Conservation (phyloP, 257 asterid species). For the Eustoma russellianum region DNA sequence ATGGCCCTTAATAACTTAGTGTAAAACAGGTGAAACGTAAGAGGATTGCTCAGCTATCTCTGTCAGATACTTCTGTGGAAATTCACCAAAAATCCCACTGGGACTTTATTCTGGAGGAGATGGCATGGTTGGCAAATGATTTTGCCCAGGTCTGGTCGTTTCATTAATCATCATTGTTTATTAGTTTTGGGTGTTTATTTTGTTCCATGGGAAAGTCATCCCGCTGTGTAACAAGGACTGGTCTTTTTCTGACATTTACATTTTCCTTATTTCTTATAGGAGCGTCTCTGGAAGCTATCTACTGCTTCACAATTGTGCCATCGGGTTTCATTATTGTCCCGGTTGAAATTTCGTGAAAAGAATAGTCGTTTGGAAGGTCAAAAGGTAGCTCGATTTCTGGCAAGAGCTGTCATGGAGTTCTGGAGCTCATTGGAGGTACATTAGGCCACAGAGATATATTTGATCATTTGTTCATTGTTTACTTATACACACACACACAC, state of each 20-base stretch:
- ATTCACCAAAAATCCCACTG: constrained; percentile 57
- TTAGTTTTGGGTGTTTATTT: too few relatives aligned
- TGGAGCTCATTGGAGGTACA: constrained; percentile 73
- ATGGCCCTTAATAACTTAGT: constrained; percentile 33
- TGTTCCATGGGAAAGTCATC: too few relatives aligned
- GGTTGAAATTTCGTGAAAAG: constrained; percentile 34
- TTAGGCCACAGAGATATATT: too few relatives aligned
- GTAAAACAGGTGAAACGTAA: constrained; percentile 75
- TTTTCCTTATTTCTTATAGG: constrained; percentile 31
- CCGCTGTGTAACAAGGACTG: too few relatives aligned
- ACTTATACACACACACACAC: too few relatives aligned
- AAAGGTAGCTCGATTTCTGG: constrained; percentile 57
- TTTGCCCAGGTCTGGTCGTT: constrained; percentile 71
- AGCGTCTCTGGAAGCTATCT: constrained; percentile 81
- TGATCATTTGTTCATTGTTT: too few relatives aligned
- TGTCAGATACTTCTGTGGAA: constrained; percentile 29
- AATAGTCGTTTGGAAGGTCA: constrained; percentile 36
- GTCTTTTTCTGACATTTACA: too few relatives aligned
- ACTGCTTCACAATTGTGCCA: constrained; percentile 56
- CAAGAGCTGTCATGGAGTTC: constrained; percentile 70
- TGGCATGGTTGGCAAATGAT: constrained; percentile 98
- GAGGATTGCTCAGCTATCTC: constrained; percentile 58
- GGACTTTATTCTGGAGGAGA: constrained; percentile 93
- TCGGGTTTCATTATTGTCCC: constrained; percentile 46
- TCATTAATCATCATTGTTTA: neutral